These are phyloP conservation scores for Suillus bovinus DNA, from an alignment of 768 basidiomycete species.

Conservation along the genomic window DNA sequence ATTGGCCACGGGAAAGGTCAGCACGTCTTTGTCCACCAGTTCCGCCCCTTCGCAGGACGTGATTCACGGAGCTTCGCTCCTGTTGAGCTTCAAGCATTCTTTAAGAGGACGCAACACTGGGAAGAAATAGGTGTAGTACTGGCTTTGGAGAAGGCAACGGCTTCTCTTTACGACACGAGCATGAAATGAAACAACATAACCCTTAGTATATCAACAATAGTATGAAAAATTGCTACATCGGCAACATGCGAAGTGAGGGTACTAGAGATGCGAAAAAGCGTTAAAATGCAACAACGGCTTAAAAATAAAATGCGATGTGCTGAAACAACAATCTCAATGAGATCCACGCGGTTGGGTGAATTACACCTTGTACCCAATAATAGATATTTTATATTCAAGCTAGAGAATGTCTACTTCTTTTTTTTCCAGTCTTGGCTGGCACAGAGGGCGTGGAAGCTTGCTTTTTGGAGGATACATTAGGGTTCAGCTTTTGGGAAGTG, in stretches of 20 bases:
- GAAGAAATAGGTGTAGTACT: background rate
- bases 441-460: slow-evolving; percentile 15
- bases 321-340: slow-evolving; percentile 20
- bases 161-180: background rate
- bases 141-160: background rate
- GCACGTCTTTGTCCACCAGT: slow-evolving; percentile 1
- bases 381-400: slow-evolving; percentile 22
- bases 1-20: slow-evolving; percentile 19
- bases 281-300: slow-evolving; percentile 26
- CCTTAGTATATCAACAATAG: slow-evolving; percentile 2
- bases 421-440: slow-evolving; percentile 28
- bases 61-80: slow-evolving; percentile 28
- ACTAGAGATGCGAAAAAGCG: slow-evolving; percentile 28
- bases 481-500: slow-evolving; percentile 24
- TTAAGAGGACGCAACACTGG: slow-evolving; percentile 11
- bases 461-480: slow-evolving; percentile 11
- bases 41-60: slow-evolving; percentile 22
- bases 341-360: slow-evolving; percentile 10
- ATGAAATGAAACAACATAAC: background rate
- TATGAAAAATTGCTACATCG: slow-evolving; percentile 29
- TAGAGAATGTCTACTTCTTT: slow-evolving; percentile 34
- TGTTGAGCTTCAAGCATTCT: slow-evolving; percentile 32
- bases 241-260: slow-evolving; percentile 21
- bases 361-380: slow-evolving; percentile 14
- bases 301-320: slow-evolving; percentile 27